Conservation (phyloP, 2,329 filamentous ascomycete genomes). For the Thelonectria rubi region DNA sequence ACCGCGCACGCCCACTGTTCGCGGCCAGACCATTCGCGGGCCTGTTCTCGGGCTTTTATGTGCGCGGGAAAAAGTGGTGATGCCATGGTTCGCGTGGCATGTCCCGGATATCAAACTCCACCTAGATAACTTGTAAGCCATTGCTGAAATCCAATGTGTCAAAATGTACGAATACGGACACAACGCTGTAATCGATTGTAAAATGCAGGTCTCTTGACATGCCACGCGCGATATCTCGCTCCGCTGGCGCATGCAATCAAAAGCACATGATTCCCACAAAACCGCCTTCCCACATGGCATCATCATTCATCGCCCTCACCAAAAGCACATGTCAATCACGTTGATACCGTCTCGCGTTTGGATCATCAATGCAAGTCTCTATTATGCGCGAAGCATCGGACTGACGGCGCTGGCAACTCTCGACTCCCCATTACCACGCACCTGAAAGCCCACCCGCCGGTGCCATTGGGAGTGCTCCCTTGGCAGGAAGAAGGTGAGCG, state of each 20-base stretch:
- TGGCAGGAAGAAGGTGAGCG: constrained; percentile 19
- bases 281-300: neutral
- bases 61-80: neutral
- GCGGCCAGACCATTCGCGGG: neutral
- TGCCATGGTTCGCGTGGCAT: neutral
- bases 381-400: constrained; percentile 22
- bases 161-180: neutral
- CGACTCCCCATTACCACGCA: constrained; percentile 12
- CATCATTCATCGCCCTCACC: neutral
- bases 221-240: neutral
- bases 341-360: constrained; percentile 5
- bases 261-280: constrained; percentile 6
- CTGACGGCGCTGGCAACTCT: constrained; percentile 12
- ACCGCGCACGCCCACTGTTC: neutral
- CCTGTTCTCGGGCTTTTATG: neutral
- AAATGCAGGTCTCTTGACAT: neutral
- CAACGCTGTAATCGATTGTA: neutral
- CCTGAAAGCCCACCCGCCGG: constrained; percentile 18
- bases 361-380: constrained; percentile 31
- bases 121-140: neutral
- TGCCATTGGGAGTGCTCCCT: constrained; percentile 17
- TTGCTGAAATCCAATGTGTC: neutral
- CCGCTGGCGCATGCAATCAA: neutral
- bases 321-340: neutral
- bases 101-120: constrained; percentile 6